These are phyloP conservation scores for Calvatia gigantea DNA, from an alignment of 768 basidiomycete genomes.

Conservation along the genomic window DNA sequence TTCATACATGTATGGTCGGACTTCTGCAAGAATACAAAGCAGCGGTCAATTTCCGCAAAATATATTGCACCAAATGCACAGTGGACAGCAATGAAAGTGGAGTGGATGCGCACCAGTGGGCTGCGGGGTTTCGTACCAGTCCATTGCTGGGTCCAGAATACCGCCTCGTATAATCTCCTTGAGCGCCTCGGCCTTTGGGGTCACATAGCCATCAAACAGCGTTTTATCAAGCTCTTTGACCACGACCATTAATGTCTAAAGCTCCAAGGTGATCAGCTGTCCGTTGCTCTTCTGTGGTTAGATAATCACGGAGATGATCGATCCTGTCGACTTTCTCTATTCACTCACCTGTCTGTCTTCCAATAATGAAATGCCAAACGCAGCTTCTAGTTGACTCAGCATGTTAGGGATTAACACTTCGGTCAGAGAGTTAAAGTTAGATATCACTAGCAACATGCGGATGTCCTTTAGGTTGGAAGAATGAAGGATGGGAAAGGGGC, in stretches of 20 bases:
- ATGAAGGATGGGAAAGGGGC: conserved; percentile 10
- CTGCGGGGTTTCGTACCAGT: conserved; percentile 93
- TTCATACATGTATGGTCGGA: conserved; percentile 92
- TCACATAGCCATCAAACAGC: conserved; percentile 85
- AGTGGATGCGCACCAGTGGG: conserved; percentile 65
- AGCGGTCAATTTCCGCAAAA: conserved; percentile 1
- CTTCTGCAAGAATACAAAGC: conserved; percentile 46
- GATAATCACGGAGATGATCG: conserved; percentile 3
- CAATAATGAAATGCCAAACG: conserved; percentile 66
- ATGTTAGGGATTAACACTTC: conserved; percentile 71
- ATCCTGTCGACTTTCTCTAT: conserved; percentile 11
- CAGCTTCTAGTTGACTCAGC: conserved; percentile 74
- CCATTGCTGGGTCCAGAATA: conserved; percentile 75
- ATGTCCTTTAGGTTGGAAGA: conserved; percentile 55
- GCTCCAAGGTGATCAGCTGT: conserved; percentile 8
- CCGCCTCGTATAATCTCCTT: conserved; percentile 71
- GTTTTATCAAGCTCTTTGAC: conserved; percentile 83
- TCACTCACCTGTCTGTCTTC: conserved; percentile 64
- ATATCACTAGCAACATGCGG: conserved; percentile 82
- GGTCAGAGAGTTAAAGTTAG: conserved; percentile 80
- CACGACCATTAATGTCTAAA: conserved; percentile 69
- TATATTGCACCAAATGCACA: conserved; percentile 12
- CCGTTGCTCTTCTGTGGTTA: conserved; percentile 8
- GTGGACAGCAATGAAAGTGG: background rate
- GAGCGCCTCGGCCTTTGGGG: conserved; percentile 72